These are phyloP conservation scores for Mortierella antarctica DNA, from an alignment of 192 early-diverging fungal genomes.

Conservation along the genomic window DNA sequence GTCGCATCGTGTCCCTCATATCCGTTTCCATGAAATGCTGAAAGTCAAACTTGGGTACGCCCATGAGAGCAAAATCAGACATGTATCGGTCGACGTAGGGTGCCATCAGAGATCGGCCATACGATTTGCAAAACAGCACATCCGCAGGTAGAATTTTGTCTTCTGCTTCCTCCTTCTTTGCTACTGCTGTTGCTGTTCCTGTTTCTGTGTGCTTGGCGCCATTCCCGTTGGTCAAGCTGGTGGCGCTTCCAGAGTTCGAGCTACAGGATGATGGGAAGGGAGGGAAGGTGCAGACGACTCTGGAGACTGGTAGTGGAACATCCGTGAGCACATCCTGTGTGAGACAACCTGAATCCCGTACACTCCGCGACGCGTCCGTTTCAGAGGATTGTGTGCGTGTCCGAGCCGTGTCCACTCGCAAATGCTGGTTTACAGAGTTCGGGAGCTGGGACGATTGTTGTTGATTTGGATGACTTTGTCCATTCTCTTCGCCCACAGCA, in stretches of 20 bases:
- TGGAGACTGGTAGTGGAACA: slow-evolving; percentile 35
- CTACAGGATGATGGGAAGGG: slow-evolving; percentile 23
- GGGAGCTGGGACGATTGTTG: not conserved
- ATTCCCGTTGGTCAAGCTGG: not conserved
- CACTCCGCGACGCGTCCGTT: slow-evolving; percentile 15
- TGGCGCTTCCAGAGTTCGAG: not conserved
- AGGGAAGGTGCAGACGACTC: slow-evolving; percentile 38
- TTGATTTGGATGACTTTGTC: slow-evolving; percentile 2
- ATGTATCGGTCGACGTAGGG: slow-evolving; percentile 63
- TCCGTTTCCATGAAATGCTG: slow-evolving; percentile 57
- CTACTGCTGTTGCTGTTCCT: not conserved
- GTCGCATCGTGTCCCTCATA: slow-evolving; percentile 53
- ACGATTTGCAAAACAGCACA: slow-evolving; percentile 65
- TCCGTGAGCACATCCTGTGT: slow-evolving; percentile 34
- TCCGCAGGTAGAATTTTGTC: slow-evolving; percentile 56
- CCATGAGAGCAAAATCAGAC: slow-evolving; percentile 69
- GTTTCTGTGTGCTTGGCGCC: too few relatives aligned
- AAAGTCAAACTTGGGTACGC: slow-evolving; percentile 61
- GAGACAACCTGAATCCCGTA: slow-evolving; percentile 19
- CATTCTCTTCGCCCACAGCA: slow-evolving; percentile 24
- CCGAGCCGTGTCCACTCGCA: slow-evolving; percentile 30
- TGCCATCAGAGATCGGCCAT: slow-evolving; percentile 68
- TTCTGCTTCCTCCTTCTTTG: not conserved
- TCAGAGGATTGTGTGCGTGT: slow-evolving; percentile 39
- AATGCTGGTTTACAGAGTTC: slow-evolving; percentile 5